Conservation (phyloP, 352 stramenopile genomes). For the Pythium myriotylum region DNA sequence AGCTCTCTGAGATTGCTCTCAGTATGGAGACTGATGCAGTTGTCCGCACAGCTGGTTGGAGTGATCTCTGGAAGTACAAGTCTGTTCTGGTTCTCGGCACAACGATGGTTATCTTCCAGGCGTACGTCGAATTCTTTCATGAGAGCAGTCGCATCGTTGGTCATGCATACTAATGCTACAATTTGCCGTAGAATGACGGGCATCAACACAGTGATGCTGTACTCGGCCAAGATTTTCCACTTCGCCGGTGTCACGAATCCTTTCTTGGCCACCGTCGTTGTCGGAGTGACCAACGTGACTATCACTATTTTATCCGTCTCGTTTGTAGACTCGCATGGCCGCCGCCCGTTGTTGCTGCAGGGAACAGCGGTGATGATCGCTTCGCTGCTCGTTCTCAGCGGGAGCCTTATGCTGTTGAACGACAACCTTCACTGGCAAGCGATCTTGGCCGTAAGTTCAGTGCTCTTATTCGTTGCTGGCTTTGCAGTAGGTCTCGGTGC, state of each 20-base stretch:
- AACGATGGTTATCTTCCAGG: conserved; percentile 81
- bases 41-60: conserved; percentile 37
- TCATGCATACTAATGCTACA: neutral
- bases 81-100: conserved; percentile 55
- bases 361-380: conserved; percentile 78
- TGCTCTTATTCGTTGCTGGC: conserved; percentile 81
- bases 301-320: conserved; percentile 79
- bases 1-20: conserved; percentile 62
- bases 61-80: conserved; percentile 62
- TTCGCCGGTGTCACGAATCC: conserved; percentile 87
- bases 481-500: conserved; percentile 85
- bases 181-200: conserved; percentile 71
- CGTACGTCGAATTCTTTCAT: conserved; percentile 37
- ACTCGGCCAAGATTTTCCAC: conserved; percentile 91
- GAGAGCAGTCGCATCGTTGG: too few relatives aligned
- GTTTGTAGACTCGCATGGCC: conserved; percentile 76
- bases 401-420: conserved; percentile 64
- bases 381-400: conserved; percentile 66
- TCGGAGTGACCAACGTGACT: conserved; percentile 73
- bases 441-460: conserved; percentile 69
- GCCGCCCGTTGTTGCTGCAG: conserved; percentile 69
- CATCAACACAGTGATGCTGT: conserved; percentile 93
- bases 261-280: conserved; percentile 78
- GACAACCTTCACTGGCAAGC: conserved; percentile 51
- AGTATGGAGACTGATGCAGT: conserved; percentile 60